phyloP scores from a whole-genome alignment of 305 asterid species.

The Galium porrigens region DNA sequence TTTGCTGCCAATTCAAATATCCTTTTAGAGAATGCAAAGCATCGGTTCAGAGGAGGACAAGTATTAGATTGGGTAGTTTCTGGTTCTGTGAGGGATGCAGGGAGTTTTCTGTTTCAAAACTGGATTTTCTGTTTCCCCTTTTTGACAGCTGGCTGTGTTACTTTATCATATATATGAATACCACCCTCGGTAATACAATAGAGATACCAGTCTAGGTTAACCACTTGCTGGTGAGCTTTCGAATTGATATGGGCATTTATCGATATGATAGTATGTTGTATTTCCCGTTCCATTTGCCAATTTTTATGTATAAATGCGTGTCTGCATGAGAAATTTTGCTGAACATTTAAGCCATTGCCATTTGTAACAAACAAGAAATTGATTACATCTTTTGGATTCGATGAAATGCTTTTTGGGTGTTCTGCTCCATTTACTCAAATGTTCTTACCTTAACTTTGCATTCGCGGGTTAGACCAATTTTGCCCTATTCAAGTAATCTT shows the following conservation, averaged over 20 bases:
- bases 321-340: conserved; percentile 33
- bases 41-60: conserved; percentile 16
- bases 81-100: conserved; percentile 13
- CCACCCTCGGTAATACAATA: conserved; percentile 21
- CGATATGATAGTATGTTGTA: conserved; percentile 36
- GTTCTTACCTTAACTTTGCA: neutral
- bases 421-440: neutral
- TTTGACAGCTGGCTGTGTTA: conserved; percentile 7
- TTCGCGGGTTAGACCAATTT: no score
- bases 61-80: conserved; percentile 15
- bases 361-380: conserved; percentile 12
- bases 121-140: conserved; percentile 11
- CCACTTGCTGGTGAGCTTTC: conserved; percentile 20
- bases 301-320: conserved; percentile 38
- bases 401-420: neutral
- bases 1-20: neutral
- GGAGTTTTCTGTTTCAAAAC: conserved; percentile 20
- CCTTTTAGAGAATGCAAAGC: neutral
- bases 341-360: conserved; percentile 7
- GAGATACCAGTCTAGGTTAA: conserved; percentile 22
- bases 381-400: neutral
- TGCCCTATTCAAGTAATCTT: neutral
- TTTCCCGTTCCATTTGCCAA: conserved; percentile 20
- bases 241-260: conserved; percentile 5
- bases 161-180: neutral